Percentiles rank a stretch among this genome's conserved stretches.
Conservation (phyloP, 2,329 filamentous ascomycete species). For the Claviceps arundinis region DNA sequence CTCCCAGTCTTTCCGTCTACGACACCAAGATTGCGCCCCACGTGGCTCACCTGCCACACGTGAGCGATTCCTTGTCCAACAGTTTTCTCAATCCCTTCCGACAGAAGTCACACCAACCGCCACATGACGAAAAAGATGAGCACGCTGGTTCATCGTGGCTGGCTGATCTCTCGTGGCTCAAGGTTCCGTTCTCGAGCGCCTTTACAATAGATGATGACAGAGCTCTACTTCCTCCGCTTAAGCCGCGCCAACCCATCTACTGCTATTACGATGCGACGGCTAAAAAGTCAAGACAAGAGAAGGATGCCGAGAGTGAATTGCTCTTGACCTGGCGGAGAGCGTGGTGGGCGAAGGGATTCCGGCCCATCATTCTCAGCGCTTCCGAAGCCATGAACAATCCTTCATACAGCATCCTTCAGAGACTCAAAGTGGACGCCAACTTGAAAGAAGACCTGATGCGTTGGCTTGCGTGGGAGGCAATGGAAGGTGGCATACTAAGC, state of each 20-base stretch:
- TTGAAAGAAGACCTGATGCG: conserved; percentile 61
- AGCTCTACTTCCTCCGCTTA: conserved; percentile 67
- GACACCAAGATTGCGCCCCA: conserved; percentile 37
- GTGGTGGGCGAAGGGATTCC: conserved; percentile 93
- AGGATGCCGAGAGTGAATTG: conserved; percentile 63
- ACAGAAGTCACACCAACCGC: conserved; percentile 55
- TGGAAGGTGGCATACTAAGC: conserved; percentile 71
- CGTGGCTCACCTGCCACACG: conserved; percentile 9
- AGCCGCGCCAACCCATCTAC: conserved; percentile 61
- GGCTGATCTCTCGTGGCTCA: conserved; percentile 79
- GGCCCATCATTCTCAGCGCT: conserved; percentile 65
- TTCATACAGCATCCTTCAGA: conserved; percentile 58
- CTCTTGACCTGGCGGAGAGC: conserved; percentile 80
- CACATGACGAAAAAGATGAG: conserved; percentile 64
- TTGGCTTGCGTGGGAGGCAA: conserved; percentile 87
- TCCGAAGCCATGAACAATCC: conserved; percentile 76
- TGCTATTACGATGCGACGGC: conserved; percentile 72
- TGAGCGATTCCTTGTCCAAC: conserved; percentile 27
- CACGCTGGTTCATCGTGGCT: conserved; percentile 74
- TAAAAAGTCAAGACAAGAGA: conserved; percentile 47
- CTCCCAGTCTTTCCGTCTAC: conserved; percentile 34
- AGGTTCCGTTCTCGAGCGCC: conserved; percentile 68
- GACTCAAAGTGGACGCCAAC: conserved; percentile 41
- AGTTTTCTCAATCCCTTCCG: conserved; percentile 53
- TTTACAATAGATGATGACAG: conserved; percentile 71